phyloP scores from a whole-genome alignment of 2,329 filamentous ascomycete genomes.

The Alternaria brassicae region DNA sequence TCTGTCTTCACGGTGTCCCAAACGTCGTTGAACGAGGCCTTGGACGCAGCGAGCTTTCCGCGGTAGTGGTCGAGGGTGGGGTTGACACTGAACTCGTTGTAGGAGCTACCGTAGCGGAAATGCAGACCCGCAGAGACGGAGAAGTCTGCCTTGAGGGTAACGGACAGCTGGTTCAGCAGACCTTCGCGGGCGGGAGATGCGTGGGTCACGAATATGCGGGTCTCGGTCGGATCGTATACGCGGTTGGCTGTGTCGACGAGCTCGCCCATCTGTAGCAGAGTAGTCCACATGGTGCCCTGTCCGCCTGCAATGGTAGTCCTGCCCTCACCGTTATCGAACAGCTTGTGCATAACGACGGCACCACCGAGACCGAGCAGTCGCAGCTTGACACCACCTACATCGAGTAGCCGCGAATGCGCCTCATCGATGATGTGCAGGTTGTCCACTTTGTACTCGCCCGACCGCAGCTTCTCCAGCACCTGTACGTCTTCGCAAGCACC shows the following conservation, averaged over 20 bases:
- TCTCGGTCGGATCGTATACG: conserved; percentile 98
- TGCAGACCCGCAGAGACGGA: conserved; percentile 96
- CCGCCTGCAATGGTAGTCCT: conserved; percentile 97
- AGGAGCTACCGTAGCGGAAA: conserved; percentile 98
- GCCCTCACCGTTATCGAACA: conserved; percentile 98
- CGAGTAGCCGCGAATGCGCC: conserved; percentile 91
- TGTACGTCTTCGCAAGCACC: conserved; percentile 98
- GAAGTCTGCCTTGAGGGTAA: conserved; percentile 97
- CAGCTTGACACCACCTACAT: conserved; percentile 94
- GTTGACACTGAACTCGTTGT: conserved; percentile 99
- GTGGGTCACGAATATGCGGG: conserved; percentile 94
- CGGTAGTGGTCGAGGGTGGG: conserved; percentile 97
- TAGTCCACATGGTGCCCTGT: conserved; percentile 99
- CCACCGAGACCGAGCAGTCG: conserved; percentile 91
- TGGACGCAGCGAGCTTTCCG: conserved; percentile 95
- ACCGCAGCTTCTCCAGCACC: conserved; percentile 95
- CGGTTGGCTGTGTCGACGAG: conserved; percentile 96
- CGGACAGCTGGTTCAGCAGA: conserved; percentile 95
- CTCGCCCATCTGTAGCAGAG: conserved; percentile 96
- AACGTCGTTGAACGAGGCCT: conserved; percentile 98
- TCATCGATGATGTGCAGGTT: conserved; percentile 99
- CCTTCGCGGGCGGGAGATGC: conserved; percentile 96
- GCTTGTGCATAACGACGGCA: conserved; percentile 99
- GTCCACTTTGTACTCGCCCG: conserved; percentile 95
- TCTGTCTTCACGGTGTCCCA: conserved; percentile 99